These are phyloP conservation scores for Dipodascopsis tothii DNA, from an alignment of 805 yeast genomes.

Conservation along the genomic window DNA sequence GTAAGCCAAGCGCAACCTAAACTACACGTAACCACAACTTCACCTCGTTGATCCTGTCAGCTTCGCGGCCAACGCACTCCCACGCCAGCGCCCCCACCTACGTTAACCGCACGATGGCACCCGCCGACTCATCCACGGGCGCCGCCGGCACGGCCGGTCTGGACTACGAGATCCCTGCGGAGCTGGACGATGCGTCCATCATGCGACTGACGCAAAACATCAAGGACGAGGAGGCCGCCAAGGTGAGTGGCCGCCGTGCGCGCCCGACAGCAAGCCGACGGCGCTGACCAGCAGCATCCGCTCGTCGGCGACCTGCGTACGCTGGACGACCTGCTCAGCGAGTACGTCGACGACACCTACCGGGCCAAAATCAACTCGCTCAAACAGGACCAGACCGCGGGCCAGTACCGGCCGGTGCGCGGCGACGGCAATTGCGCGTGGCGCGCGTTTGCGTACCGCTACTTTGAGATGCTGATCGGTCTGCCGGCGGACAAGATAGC, in stretches of 20 bases:
- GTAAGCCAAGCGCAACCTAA: too few relatives aligned
- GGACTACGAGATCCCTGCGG: constrained; percentile 10
- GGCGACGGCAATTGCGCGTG: constrained; percentile 27
- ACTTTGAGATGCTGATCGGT: constrained; percentile 11
- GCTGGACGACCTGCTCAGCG: constrained; percentile 10
- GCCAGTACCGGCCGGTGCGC: constrained; percentile 18
- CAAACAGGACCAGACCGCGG: too few relatives aligned
- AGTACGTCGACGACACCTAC: constrained; percentile 19
- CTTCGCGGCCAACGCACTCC: too few relatives aligned
- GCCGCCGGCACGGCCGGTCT: too few relatives aligned
- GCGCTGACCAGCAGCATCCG: constrained; percentile 11
- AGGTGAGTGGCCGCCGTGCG: constrained; percentile 4
- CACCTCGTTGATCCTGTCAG: too few relatives aligned
- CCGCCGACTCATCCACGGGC: too few relatives aligned
- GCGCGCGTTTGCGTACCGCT: constrained; percentile 23
- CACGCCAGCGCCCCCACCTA: too few relatives aligned
- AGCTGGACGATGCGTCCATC: constrained; percentile 22
- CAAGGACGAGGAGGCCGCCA: constrained; percentile 21
- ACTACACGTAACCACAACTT: too few relatives aligned
- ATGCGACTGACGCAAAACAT: constrained; percentile 22
- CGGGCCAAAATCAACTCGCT: constrained; percentile 15
- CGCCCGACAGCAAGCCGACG: too few relatives aligned
- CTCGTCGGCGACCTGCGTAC: constrained; percentile 18
- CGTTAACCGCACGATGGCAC: too few relatives aligned
- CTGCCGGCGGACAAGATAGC: constrained; percentile 7